These are phyloP conservation scores for Venturia effusa DNA, from an alignment of 2,329 filamentous ascomycete genomes.

Conservation along the genomic window DNA sequence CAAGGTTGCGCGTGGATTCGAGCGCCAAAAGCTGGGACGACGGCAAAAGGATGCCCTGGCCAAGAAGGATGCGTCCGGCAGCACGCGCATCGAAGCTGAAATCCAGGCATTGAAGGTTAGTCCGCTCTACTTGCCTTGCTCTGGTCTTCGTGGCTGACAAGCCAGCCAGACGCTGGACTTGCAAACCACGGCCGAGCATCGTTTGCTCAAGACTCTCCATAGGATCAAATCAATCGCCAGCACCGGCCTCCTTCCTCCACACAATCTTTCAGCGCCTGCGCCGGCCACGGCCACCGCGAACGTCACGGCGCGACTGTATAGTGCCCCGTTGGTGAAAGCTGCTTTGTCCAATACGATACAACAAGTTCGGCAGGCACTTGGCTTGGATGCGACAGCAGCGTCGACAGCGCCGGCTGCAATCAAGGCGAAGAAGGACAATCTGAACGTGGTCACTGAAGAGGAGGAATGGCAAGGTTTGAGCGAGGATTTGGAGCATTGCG, in stretches of 20 bases:
- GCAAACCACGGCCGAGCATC: slow-evolving; percentile 37
- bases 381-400: background rate
- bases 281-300: slow-evolving; percentile 1
- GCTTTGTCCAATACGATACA: background rate
- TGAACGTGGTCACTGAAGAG: background rate
- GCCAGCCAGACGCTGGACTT: slow-evolving; percentile 38
- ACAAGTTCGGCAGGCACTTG: background rate
- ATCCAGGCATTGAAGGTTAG: slow-evolving; percentile 45
- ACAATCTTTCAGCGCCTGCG: background rate
- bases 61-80: slow-evolving; percentile 35
- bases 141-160: background rate
- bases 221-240: slow-evolving; percentile 39
- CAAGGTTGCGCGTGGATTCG: slow-evolving; percentile 63
- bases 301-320: slow-evolving; percentile 9
- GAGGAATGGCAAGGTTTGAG: background rate
- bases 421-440: background rate
- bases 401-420: background rate
- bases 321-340: background rate
- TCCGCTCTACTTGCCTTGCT: slow-evolving; percentile 7
- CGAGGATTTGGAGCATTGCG: background rate
- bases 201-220: slow-evolving; percentile 45
- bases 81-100: slow-evolving; percentile 52
- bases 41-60: slow-evolving; percentile 45
- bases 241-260: slow-evolving; percentile 3
- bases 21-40: slow-evolving; percentile 62